Base-by-base conservation (phyloP, 257 asterid genomes). In the Misopates orontium region DNA sequence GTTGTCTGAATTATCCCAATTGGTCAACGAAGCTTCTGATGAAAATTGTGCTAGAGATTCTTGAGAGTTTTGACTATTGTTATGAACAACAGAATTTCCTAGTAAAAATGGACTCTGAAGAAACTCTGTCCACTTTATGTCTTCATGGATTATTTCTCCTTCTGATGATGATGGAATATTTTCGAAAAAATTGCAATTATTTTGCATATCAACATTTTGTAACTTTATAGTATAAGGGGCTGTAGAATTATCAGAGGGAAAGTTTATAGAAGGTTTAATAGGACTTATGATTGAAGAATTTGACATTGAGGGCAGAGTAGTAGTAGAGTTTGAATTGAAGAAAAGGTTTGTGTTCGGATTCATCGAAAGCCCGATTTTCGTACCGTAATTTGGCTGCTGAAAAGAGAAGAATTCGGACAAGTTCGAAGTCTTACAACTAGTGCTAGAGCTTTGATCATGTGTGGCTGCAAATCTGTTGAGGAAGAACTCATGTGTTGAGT, bases 111-210 rank as follows among this genome's bases (percentile, higher is more conserved):
- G 95, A 16, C 85, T 60, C 20, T 85, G 98, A 40, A 91, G 67
- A 82, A 87, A 91, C 11, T 89, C 96, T 0, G 78, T 62, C 98
- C 98, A 88, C 70, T 78, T 86, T 10, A 80, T 77, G 14, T 84
- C 92, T 9, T 45, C 51, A 45, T 14, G 51, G 16, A 5, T 13
- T 8, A 54, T 36, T 39, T 59, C 64, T 2, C 12, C 45, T 59
- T 40, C 64, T 11, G 23, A 24, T 41, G 31, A 39, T n/a, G 39
- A 7, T 39, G 48, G 28, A 59, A n/a, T 59, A 48, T 59, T 59
- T 59, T 59, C 64, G 50, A n/a, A 61, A 21, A 61, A 48, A 7
- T 19, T 61, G 54, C 55, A 13, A 41, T 41, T 42, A 42, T 60
- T 15, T 12, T 60, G 39, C 22, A 47, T 61, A 52, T 41, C 61